A percentile compares a stretch with the other conserved stretches of the same genome.
Evolutionary conservation across 345 rosid genomes (phyloP).

Genomic region (Eucalyptus curtisii): DNA sequence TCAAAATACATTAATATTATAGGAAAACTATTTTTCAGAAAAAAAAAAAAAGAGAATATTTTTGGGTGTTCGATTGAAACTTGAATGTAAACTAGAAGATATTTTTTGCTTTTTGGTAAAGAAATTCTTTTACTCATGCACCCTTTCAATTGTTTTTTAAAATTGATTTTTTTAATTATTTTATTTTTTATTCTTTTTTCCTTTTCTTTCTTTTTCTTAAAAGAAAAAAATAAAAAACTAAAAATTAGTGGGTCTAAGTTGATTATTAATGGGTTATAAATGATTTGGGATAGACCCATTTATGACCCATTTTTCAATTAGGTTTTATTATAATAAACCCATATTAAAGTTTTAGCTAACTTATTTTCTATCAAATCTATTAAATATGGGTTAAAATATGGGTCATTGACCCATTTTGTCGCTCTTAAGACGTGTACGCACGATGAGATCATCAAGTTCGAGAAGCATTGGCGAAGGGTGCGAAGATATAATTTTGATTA

Average conservation of each 20-base stretch:
- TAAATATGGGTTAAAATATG: no score
- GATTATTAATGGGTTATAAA: rapidly evolving
- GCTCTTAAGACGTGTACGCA: rapidly evolving
- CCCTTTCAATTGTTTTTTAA: rapidly evolving
- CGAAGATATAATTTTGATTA: rapidly evolving
- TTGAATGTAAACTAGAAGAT: rapidly evolving
- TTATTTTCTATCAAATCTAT: rapidly evolving
- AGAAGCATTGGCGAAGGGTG: rapidly evolving
- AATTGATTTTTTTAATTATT: no score
- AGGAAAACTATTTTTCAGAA: rapidly evolving
- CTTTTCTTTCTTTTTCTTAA: no score
- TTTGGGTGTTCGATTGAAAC: rapidly evolving
- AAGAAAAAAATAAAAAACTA: no score
- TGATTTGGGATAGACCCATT: rapidly evolving
- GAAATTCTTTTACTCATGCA: rapidly evolving
- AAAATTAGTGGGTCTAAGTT: no score
- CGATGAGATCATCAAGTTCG: neutral
- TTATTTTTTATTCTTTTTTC: no score
- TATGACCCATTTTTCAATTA: no score
- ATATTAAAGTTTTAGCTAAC: rapidly evolving
- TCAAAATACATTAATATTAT: no score
- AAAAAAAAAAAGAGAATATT: rapidly evolving
- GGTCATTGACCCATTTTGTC: rapidly evolving
- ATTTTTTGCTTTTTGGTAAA: rapidly evolving
- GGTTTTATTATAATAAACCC: no score